Percentiles rank a stretch among this genome's conserved stretches.
phyloP scores from a whole-genome alignment of 1,284 basidiomycete genomes.

The Ceratobasidium sp. region DNA sequence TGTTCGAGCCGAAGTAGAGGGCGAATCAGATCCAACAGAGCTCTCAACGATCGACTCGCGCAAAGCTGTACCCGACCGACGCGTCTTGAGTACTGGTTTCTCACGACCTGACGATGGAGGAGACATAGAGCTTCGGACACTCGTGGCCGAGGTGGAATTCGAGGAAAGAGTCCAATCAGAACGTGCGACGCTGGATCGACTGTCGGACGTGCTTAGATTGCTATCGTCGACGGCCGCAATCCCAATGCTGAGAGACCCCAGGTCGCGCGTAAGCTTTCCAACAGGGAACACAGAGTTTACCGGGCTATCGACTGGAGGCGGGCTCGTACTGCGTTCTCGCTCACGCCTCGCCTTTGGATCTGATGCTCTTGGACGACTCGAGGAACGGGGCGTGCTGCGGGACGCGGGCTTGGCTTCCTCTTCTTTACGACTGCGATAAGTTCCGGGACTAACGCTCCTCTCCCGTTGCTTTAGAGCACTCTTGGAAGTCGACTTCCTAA shows the following conservation, averaged over 20 bases:
- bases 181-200: constrained; percentile 25
- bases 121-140: constrained; percentile 34
- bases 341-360: constrained; percentile 27
- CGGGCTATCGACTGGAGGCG: background rate
- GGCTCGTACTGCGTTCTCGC: constrained; percentile 13
- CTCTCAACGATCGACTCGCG: constrained; percentile 13
- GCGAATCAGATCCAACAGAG: constrained; percentile 15
- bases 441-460: constrained; percentile 26
- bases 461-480: constrained; percentile 27
- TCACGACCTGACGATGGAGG: background rate
- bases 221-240: constrained; percentile 17
- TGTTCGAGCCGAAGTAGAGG: constrained; percentile 2
- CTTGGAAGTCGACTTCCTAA: constrained; percentile 30
- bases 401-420: constrained; percentile 17
- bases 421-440: background rate
- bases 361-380: constrained; percentile 30
- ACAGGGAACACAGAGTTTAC: constrained; percentile 21
- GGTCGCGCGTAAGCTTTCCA: constrained; percentile 36
- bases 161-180: constrained; percentile 19
- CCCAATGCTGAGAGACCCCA: constrained; percentile 29
- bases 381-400: constrained; percentile 21
- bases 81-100: constrained; percentile 26
- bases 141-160: constrained; percentile 5
- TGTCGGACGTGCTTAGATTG: constrained; percentile 27
- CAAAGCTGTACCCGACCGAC: constrained; percentile 26